Evolutionary conservation across 345 rosid genomes (phyloP), one percentile per base, ranked within the genome.

Genomic region (Carallia pectinifolia): DNA sequence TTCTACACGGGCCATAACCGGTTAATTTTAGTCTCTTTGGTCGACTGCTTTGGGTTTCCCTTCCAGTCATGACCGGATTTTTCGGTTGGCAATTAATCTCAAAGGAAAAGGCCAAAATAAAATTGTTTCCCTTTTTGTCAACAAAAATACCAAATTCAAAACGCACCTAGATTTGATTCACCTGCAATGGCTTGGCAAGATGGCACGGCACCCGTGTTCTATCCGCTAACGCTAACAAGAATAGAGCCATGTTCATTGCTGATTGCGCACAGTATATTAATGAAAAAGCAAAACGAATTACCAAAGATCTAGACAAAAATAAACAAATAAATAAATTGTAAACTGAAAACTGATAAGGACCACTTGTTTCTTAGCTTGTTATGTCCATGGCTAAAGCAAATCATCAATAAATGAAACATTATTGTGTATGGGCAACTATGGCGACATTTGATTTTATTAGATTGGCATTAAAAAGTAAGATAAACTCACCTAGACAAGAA

Each of bases 201-300:
- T 74, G 77, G 74, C 79, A 23, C 73, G 72, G 76, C 61, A 71
- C 63, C 72, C 85, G 62, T 72, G 79, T 77, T 76, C 48, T 40
- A 40, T 40, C 9, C 15, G 13, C 48, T 40, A 40, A 40, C 15
- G 13, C 48, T 40, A 40, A 40, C 48, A 10, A 9, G 48, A 40
- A 40, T 10, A 40, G 48, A 40, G 10, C 48, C 48, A 40, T 3
- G 48, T 40, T 40, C 48, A 2, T 40, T 10, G 48, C 48, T 40
- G 13, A 10, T 40, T 10, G 48, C 13, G 8, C 48, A 1, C 13
- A 9, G 13, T 40, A 9, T 2, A 9, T 2, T 2, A 12, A 44
- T 44, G 50, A 44, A 10, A 44, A 44, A 44, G 50, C 50, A 10
- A 10, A 12, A 44, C 50, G 7, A 38, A 38, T 38, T 38, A 38